Evolutionary conservation across 2,329 filamentous ascomycete species (phyloP).

Genomic region (Neopestalotiopsis rosae): DNA sequence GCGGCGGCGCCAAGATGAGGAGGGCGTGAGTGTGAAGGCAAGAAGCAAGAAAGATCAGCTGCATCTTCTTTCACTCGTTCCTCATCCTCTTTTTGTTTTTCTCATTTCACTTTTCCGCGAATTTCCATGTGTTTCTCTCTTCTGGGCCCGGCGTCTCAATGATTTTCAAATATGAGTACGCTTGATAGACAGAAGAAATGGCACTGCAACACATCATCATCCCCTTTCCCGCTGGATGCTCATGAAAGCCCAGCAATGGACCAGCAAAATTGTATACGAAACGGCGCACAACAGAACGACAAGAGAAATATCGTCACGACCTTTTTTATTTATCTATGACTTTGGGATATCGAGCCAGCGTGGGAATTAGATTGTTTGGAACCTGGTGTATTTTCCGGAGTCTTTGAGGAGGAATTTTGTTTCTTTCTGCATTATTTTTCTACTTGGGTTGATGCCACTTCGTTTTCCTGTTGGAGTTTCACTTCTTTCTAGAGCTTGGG

Average conservation of each 20-base stretch:
- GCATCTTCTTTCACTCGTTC: neutral
- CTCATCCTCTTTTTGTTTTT: neutral
- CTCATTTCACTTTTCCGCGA: neutral
- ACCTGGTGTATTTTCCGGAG: neutral
- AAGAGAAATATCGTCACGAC: neutral
- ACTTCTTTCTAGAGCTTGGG: neutral
- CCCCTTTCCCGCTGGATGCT: too few relatives aligned
- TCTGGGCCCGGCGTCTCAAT: too few relatives aligned
- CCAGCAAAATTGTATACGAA: neutral
- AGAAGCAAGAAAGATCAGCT: too few relatives aligned
- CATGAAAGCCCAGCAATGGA: too few relatives aligned
- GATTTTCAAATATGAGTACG: too few relatives aligned
- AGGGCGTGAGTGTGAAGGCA: neutral
- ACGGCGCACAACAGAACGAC: neutral
- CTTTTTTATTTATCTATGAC: neutral
- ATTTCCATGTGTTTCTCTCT: too few relatives aligned
- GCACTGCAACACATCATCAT: too few relatives aligned
- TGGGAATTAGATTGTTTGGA: neutral
- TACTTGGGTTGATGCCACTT: too few relatives aligned
- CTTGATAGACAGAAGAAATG: too few relatives aligned
- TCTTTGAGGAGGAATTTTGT: neutral
- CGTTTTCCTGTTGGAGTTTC: neutral
- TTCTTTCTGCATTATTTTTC: too few relatives aligned
- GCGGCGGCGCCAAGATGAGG: neutral
- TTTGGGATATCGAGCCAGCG: neutral